These are phyloP conservation scores for Pelargonium nanum DNA, from an alignment of 345 rosid species.

Conservation along the genomic window DNA sequence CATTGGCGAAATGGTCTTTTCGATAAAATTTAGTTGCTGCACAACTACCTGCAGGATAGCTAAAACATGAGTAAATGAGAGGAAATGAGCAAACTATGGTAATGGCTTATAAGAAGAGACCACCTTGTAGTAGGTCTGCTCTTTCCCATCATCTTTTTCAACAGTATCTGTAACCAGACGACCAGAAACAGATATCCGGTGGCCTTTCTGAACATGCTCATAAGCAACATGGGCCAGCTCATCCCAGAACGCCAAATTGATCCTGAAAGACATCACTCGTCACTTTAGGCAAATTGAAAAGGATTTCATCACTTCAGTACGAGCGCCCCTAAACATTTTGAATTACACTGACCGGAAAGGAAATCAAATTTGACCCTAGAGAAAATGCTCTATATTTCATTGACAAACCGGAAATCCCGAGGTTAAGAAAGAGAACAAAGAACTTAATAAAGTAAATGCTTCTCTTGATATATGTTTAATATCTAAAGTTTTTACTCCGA, in stretches of 20 bases:
- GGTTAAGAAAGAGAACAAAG: not conserved
- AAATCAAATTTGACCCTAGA: not conserved
- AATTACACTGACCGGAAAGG: not conserved
- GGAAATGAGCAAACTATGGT: not conserved
- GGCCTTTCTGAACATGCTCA: conserved; percentile 47
- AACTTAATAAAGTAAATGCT: not conserved
- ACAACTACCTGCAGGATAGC: conserved; percentile 38
- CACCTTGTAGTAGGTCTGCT: conserved; percentile 51
- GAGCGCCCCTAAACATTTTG: too few species aligned
- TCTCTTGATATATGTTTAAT: not conserved
- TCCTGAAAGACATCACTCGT: conserved; percentile 22
- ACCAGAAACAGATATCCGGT: conserved; percentile 52
- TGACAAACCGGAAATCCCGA: not conserved
- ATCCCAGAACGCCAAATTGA: conserved; percentile 59
- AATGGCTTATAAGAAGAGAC: not conserved
- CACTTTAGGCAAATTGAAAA: too few species aligned
- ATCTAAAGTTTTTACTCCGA: not conserved
- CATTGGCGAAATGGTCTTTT: conserved; percentile 22
- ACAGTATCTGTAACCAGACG: conserved; percentile 43
- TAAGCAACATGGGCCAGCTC: conserved; percentile 45
- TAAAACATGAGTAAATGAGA: not conserved
- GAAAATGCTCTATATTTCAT: not conserved
- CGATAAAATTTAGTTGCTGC: conserved; percentile 48
- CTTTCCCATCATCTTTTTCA: conserved; percentile 43
- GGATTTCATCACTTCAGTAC: too few species aligned